A percentile compares a stretch with the other conserved stretches of the same genome.
These are phyloP conservation scores for Avena insularis DNA, from an alignment of 176 grass and related monocot genomes.

Conservation along the genomic window DNA sequence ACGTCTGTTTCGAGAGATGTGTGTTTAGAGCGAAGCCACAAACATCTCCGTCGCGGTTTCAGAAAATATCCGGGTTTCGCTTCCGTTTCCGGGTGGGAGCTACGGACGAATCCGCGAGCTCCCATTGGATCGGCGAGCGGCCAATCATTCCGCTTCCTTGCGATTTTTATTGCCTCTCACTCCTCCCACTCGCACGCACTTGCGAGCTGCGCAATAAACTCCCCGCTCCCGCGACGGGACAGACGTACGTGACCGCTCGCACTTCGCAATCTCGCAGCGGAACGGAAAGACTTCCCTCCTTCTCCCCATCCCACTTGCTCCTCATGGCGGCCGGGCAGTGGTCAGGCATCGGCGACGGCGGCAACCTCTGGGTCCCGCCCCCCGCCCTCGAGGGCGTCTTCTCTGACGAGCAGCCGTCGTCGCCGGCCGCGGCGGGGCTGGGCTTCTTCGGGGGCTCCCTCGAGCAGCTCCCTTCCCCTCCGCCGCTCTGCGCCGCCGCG, in stretches of 20 bases:
- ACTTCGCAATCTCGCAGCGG: background rate
- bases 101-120: background rate
- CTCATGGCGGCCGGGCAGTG: constrained; percentile 29
- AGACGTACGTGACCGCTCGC: background rate
- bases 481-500: constrained; percentile 36
- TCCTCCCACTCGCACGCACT: background rate
- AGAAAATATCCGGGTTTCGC: background rate
- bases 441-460: constrained; percentile 42
- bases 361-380: constrained; percentile 11
- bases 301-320: background rate
- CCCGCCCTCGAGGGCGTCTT: constrained; percentile 32
- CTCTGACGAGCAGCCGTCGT: background rate
- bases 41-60: background rate
- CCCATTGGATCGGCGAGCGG: background rate
- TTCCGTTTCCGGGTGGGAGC: background rate
- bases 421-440: background rate
- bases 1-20: too few species aligned
- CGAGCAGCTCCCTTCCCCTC: constrained; percentile 38
- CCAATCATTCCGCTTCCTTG: background rate
- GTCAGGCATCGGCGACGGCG: background rate
- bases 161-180: background rate
- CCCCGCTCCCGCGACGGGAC: background rate
- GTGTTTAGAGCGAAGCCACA: background rate
- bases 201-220: background rate
- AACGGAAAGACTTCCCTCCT: too few species aligned